A percentile compares a stretch with the other conserved stretches of the same genome.
phyloP scores from a whole-genome alignment of 169 alveolate species.

The Plasmodium malariae region DNA sequence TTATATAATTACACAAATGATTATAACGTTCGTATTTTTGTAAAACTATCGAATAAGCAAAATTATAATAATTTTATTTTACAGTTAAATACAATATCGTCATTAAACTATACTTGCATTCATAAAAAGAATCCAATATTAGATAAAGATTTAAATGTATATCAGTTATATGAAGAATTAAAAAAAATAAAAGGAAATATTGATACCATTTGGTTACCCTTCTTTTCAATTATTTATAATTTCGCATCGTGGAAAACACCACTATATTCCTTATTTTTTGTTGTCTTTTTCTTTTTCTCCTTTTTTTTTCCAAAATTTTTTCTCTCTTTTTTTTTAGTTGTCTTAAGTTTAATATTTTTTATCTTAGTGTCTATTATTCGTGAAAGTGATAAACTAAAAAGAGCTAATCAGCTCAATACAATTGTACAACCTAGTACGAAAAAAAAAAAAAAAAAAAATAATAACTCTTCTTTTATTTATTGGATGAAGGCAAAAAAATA shows the following conservation, averaged over 20 bases:
- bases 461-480: constrained; percentile 4
- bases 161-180: constrained; percentile 67
- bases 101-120: constrained; percentile 41
- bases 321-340: constrained; percentile 66
- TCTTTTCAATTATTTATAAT: constrained; percentile 64
- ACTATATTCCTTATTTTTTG: constrained; percentile 68
- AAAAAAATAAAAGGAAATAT: constrained; percentile 45
- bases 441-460: neutral
- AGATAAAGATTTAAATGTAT: constrained; percentile 58
- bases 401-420: neutral
- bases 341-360: constrained; percentile 54
- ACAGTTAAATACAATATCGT: constrained; percentile 27
- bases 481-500: neutral
- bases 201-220: constrained; percentile 68
- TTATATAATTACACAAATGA: constrained; percentile 10
- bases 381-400: constrained; percentile 49
- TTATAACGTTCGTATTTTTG: constrained; percentile 59
- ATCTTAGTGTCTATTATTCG: constrained; percentile 65
- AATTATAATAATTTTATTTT: constrained; percentile 20
- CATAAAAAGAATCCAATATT: constrained; percentile 31
- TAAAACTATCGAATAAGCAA: constrained; percentile 28
- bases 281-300: constrained; percentile 44
- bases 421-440: neutral
- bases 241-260: constrained; percentile 75
- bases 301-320: constrained; percentile 58